A percentile compares a stretch with the other conserved stretches of the same genome.
These are phyloP conservation scores for Ustilago esculenta DNA, from an alignment of 1,284 basidiomycete species.

Conservation along the genomic window DNA sequence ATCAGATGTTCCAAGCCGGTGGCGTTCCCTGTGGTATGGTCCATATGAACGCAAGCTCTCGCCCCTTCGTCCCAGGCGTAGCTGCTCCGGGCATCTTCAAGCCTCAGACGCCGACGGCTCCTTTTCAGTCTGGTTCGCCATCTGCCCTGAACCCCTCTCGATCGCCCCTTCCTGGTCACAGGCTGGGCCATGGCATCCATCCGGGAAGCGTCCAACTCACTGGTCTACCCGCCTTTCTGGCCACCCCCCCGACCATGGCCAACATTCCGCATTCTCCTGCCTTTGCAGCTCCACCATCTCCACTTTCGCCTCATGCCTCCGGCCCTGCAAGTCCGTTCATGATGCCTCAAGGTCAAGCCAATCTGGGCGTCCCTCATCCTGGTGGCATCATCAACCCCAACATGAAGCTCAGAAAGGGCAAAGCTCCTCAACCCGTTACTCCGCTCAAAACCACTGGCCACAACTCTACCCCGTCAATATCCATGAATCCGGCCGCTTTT, in stretches of 20 bases:
- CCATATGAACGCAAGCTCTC: constrained; percentile 28
- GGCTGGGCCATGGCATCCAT: constrained; percentile 28
- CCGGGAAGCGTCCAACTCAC: constrained; percentile 42
- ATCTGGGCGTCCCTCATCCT: constrained; percentile 4
- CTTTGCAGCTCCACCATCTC: constrained; percentile 30
- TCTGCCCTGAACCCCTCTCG: constrained; percentile 2
- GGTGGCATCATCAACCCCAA: constrained; percentile 3
- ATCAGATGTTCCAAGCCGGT: constrained; percentile 22
- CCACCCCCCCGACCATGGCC: constrained; percentile 19
- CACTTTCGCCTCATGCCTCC: constrained; percentile 20
- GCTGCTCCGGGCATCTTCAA: constrained; percentile 8
- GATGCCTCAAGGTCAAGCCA: constrained; percentile 10
- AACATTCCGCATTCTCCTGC: constrained; percentile 13
- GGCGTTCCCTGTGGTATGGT: constrained; percentile 15
- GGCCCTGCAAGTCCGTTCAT: constrained; percentile 19
- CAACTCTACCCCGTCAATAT: constrained; percentile 60
- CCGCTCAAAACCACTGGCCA: constrained; percentile 59
- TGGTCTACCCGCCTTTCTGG: constrained; percentile 36
- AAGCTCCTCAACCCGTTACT: constrained; percentile 37
- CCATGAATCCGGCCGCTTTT: constrained; percentile 55
- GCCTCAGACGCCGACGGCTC: constrained; percentile 10
- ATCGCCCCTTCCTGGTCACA: constrained; percentile 17
- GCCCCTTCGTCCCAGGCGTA: constrained; percentile 33
- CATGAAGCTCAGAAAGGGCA: constrained; percentile 23
- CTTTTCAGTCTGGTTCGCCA: constrained; percentile 1